phyloP scores from a whole-genome alignment of 2,329 filamentous ascomycete genomes.

The Monosporascus sp. region DNA sequence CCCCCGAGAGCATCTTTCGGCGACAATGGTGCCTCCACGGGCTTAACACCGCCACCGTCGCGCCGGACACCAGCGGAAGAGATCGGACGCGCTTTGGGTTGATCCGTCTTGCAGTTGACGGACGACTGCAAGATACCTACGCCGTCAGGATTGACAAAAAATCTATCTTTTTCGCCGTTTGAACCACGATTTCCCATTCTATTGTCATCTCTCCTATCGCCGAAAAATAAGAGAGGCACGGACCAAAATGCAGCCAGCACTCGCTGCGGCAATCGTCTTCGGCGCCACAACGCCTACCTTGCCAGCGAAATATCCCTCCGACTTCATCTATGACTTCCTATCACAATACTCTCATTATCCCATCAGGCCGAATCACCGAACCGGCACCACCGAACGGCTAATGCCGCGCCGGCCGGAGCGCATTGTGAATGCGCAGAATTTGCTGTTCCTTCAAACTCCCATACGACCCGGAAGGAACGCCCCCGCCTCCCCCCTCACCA shows the following conservation, averaged over 20 bases:
- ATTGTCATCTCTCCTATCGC: too few relatives aligned
- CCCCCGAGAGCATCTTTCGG: constrained; percentile 41
- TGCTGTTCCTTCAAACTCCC: too few relatives aligned
- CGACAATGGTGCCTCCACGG: constrained; percentile 38
- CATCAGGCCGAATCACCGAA: background rate
- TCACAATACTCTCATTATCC: too few relatives aligned
- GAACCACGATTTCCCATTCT: background rate
- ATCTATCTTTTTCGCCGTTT: too few relatives aligned
- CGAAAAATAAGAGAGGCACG: too few relatives aligned
- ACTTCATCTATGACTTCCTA: background rate
- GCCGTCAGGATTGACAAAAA: too few relatives aligned
- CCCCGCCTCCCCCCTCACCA: too few relatives aligned
- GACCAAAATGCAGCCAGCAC: too few relatives aligned
- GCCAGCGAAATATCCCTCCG: background rate
- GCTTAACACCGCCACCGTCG: constrained; percentile 44
- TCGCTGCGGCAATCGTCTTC: too few relatives aligned
- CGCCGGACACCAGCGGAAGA: constrained; percentile 35
- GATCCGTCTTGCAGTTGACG: constrained; percentile 17
- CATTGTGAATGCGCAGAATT: too few relatives aligned
- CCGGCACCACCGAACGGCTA: background rate
- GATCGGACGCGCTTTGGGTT: constrained; percentile 53
- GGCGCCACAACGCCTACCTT: background rate
- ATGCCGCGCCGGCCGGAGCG: too few relatives aligned
- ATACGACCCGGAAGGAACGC: too few relatives aligned
- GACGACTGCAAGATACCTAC: background rate